These are phyloP conservation scores for Scytalidium lignicola DNA, from an alignment of 2,329 filamentous ascomycete genomes.

Conservation along the genomic window DNA sequence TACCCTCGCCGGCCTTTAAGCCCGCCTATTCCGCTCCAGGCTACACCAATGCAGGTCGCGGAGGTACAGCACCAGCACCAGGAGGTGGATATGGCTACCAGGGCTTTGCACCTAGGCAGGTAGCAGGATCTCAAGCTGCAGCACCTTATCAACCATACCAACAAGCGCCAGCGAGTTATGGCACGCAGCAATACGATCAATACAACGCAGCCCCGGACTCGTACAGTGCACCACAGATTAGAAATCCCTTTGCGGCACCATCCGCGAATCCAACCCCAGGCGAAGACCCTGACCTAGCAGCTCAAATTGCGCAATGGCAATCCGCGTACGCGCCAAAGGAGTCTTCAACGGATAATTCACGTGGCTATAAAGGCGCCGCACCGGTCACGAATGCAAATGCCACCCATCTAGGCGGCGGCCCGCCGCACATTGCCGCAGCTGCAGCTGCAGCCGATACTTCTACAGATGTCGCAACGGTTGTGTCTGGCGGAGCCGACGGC, in stretches of 20 bases:
- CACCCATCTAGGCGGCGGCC: slow-evolving; percentile 39
- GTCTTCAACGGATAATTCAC: slow-evolving; percentile 24
- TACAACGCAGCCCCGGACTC: slow-evolving; percentile 40
- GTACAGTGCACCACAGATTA: slow-evolving; percentile 60
- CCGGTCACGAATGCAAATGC: slow-evolving; percentile 39
- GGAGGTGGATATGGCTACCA: slow-evolving; percentile 36
- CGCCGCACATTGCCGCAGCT: slow-evolving; percentile 88
- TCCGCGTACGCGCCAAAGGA: slow-evolving; percentile 74
- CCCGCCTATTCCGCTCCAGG: slow-evolving; percentile 11
- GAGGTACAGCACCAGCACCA: slow-evolving; percentile 9
- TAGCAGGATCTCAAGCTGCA: slow-evolving; percentile 38
- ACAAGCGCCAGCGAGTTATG: slow-evolving; percentile 16
- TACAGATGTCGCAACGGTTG: slow-evolving; percentile 36
- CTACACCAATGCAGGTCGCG: slow-evolving; percentile 16
- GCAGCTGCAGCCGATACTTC: slow-evolving; percentile 40
- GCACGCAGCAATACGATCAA: slow-evolving; percentile 24
- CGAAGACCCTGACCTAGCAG: slow-evolving; percentile 76
- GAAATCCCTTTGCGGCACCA: slow-evolving; percentile 62
- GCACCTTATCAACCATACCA: slow-evolving; percentile 12
- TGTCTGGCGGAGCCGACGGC: slow-evolving; percentile 37
- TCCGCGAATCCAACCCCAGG: slow-evolving; percentile 46
- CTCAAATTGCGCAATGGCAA: slow-evolving; percentile 92
- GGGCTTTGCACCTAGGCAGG: slow-evolving; percentile 55
- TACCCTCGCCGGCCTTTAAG: slow-evolving; percentile 17
- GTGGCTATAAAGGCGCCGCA: slow-evolving; percentile 30